Percentiles rank a stretch among this genome's conserved stretches.
phyloP scores from a whole-genome alignment of 2,329 filamentous ascomycete genomes.

The Microsporum ferrugineum region DNA sequence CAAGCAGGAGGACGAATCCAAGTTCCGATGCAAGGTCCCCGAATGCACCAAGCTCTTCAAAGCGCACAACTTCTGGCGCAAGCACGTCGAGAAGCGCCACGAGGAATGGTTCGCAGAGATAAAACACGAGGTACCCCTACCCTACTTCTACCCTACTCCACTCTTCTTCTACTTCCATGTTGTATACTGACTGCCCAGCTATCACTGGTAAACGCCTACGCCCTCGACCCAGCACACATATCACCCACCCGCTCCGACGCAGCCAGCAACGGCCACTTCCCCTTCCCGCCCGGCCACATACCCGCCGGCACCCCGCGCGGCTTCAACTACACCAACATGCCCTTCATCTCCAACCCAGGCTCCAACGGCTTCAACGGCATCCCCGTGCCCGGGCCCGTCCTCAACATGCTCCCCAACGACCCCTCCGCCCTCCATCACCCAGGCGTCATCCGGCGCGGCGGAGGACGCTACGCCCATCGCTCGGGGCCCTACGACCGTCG shows the following conservation, averaged over 20 bases:
- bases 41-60: constrained; percentile 97
- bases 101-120: constrained; percentile 71
- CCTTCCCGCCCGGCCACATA: constrained; percentile 62
- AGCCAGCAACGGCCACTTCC: constrained; percentile 93
- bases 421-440: constrained; percentile 38
- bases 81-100: constrained; percentile 95
- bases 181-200: constrained; percentile 44
- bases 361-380: neutral
- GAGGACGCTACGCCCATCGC: constrained; percentile 50
- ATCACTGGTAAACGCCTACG: constrained; percentile 83
- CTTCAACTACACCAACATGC: constrained; percentile 68
- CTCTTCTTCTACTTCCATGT: neutral
- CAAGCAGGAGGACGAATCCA: constrained; percentile 95
- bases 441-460: constrained; percentile 59
- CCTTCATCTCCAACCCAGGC: constrained; percentile 40
- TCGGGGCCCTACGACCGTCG: constrained; percentile 65
- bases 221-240: constrained; percentile 88
- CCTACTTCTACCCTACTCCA: neutral
- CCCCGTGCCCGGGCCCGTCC: neutral
- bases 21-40: constrained; percentile 91
- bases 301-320: constrained; percentile 78
- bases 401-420: constrained; percentile 27
- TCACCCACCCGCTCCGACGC: constrained; percentile 85
- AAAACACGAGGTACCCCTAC: constrained; percentile 59
- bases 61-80: constrained; percentile 91